Evolutionary conservation across 305 asterid species (phyloP).

Genomic region (Solanum hybrid): DNA sequence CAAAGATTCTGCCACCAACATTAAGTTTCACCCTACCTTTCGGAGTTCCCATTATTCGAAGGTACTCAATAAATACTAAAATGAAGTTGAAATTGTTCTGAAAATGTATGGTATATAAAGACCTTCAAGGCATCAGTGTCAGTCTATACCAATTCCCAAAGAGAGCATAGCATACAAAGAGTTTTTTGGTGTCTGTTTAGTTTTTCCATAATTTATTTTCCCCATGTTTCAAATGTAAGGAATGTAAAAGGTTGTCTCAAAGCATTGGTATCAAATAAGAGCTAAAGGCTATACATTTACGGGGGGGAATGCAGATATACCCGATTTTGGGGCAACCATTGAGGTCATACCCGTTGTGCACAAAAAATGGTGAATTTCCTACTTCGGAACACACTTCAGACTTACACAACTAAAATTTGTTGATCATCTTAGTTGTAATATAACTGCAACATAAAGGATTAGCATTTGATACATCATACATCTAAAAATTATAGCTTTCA

Average conservation of each 20-base stretch:
- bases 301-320: neutral
- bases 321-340: neutral
- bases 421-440: neutral
- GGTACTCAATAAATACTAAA: neutral
- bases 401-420: neutral
- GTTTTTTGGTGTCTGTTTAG: neutral
- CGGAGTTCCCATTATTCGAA: constrained; percentile 42
- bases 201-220: neutral
- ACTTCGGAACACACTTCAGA: neutral
- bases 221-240: neutral
- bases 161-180: neutral
- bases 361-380: neutral
- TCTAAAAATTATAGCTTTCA: neutral
- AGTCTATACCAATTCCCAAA: neutral
- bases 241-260: neutral
- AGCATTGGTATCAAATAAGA: neutral
- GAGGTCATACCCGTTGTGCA: neutral
- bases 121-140: neutral
- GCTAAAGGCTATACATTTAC: neutral
- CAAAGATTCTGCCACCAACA: constrained; percentile 67
- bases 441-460: neutral
- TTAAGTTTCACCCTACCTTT: constrained; percentile 55
- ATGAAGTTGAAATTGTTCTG: neutral
- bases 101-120: neutral
- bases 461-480: neutral